Evolutionary conservation across 495 filamentous ascomycete genomes (phyloP).

Genomic region (Aspergillus mulundensis): DNA sequence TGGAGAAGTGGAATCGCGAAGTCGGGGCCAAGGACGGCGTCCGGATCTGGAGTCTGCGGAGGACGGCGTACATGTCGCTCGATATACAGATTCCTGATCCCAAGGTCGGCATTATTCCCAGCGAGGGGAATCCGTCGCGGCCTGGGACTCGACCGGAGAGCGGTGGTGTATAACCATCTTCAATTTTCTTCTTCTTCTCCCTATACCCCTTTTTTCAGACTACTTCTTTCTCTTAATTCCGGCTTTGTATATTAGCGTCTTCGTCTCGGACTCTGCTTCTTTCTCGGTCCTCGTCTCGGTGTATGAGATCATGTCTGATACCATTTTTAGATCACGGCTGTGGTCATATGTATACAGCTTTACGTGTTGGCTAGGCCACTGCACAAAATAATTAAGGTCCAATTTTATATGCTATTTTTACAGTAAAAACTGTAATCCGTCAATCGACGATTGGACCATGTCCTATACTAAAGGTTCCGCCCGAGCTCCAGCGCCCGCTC

Average conservation of each 20-base stretch:
- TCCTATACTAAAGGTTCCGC: neutral
- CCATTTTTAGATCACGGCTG: slow-evolving; percentile 2
- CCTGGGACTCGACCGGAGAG: slow-evolving; percentile 40
- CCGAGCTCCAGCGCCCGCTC: neutral
- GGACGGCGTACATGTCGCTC: slow-evolving; percentile 84
- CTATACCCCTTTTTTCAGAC: slow-evolving; percentile 14
- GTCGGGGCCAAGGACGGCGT: slow-evolving; percentile 54
- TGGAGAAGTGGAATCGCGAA: slow-evolving; percentile 77
- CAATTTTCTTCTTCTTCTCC: slow-evolving; percentile 11
- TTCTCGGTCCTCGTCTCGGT: slow-evolving; percentile 9
- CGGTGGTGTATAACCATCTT: slow-evolving; percentile 18
- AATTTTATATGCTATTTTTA: too few relatives aligned
- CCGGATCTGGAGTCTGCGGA: slow-evolving; percentile 68
- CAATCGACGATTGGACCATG: neutral
- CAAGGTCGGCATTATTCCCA: slow-evolving; percentile 54
- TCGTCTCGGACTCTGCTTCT: slow-evolving; percentile 8
- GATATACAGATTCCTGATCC: slow-evolving; percentile 86
- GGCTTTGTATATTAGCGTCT: slow-evolving; percentile 8
- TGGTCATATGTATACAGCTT: neutral
- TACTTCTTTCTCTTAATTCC: neutral
- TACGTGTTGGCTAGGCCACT: neutral
- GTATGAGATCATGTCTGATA: slow-evolving; percentile 16
- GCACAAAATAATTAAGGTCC: neutral
- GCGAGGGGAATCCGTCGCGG: slow-evolving; percentile 33
- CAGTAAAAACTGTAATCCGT: too few relatives aligned